Percentiles rank a stretch among this genome's conserved stretches.
Conservation (phyloP, 2,329 filamentous ascomycete species). For the Madurella fahalii region DNA sequence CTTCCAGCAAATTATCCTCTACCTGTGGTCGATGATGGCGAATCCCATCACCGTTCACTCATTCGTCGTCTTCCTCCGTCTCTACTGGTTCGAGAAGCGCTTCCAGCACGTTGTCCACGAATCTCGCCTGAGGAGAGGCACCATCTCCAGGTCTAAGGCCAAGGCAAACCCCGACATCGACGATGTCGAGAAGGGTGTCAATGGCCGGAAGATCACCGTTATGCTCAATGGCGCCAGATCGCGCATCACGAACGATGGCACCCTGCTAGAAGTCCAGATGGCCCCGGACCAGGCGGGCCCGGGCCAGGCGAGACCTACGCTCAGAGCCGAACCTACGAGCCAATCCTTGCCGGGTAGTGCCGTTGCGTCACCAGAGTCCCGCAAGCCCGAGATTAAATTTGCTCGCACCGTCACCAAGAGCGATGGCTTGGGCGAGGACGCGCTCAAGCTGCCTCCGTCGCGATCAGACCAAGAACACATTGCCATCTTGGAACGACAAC, state of each 20-base stretch:
- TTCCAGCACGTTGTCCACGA: slow-evolving; percentile 82
- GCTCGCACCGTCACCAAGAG: slow-evolving; percentile 61
- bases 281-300: slow-evolving; percentile 14
- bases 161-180: slow-evolving; percentile 42
- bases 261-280: slow-evolving; percentile 40
- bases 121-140: slow-evolving; percentile 61
- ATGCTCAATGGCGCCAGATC: slow-evolving; percentile 54
- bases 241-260: slow-evolving; percentile 59
- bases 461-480: slow-evolving; percentile 73
- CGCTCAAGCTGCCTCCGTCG: slow-evolving; percentile 47
- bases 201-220: slow-evolving; percentile 62
- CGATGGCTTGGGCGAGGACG: slow-evolving; percentile 49
- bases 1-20: slow-evolving; percentile 71
- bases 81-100: slow-evolving; percentile 98
- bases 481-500: slow-evolving; percentile 79
- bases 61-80: slow-evolving; percentile 81
- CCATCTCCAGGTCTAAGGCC: slow-evolving; percentile 59
- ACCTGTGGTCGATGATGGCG: slow-evolving; percentile 65
- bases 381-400: slow-evolving; percentile 56
- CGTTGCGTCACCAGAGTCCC: slow-evolving; percentile 6
- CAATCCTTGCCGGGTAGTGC: slow-evolving; percentile 2
- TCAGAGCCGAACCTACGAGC: slow-evolving; percentile 13
- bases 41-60: slow-evolving; percentile 84
- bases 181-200: slow-evolving; percentile 59
- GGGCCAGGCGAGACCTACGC: slow-evolving; percentile 29